Base-by-base conservation (phyloP, 768 basidiomycete genomes). In the Suillus clintonianus region DNA sequence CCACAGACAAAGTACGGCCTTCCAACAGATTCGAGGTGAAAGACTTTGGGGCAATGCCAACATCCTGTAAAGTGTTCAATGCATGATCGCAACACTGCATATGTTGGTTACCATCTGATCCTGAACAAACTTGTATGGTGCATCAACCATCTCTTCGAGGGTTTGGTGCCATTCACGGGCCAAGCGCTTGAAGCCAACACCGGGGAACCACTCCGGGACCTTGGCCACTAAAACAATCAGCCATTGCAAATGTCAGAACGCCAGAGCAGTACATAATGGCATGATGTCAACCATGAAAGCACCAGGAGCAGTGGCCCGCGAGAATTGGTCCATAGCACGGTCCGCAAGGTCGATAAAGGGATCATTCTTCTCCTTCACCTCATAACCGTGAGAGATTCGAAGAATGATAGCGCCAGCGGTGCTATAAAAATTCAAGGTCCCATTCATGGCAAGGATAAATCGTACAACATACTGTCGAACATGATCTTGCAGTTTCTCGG, bases 181-280 rank as follows among this genome's bases (percentile, higher is more conserved):
- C 64, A 76, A 82, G 64, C 73, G 68, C 68, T 86, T 79, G 74
- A 87, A 89, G 0, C 78, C 78, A 51, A 81, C 81, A 0, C 86
- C 86, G 34, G 87, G 87, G 24, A 87, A 67, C 83, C 86, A 85
- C 65, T 81, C 80, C 0, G 88, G 88, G 22, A 89, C 68, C n/a
- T 79, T 67, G 47, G 78, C 76, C 66, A 89, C 69, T 63, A 4
- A 36, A 36, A 32, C 5, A 34, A 47, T 69, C n/a, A 64, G 1
- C 5, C 9, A 15, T 22, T 22, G 5, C 15, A 39, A 22, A 39
- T 17, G 5, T 19, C 27, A 10, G 50, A 30, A 15, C 36, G 5
- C 22, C 42, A 36, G 19, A 6, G 65, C 77, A 77, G 5, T 60
- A 79, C 78, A 47, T 5, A 77, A 69, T 5, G 86, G 86, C 9